Evolutionary conservation across 2,329 filamentous ascomycete genomes (phyloP), one percentile per base, ranked within the genome.

Genomic region (Cercospora beticola): DNA sequence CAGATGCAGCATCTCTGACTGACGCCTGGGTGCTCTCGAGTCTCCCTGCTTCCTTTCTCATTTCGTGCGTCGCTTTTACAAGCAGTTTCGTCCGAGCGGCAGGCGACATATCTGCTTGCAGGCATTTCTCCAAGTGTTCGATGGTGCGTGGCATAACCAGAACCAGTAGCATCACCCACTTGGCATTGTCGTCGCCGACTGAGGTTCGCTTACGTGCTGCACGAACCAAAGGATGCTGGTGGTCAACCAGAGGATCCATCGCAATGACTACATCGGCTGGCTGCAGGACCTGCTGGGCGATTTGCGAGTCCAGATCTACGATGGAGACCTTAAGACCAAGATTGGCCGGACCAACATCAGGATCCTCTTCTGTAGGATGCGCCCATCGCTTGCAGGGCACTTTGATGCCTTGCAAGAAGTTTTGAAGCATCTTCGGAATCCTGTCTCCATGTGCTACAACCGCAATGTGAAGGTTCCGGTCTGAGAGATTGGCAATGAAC

Each of bases 71-170:
- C n/a, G 77, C 78, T 18, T 76, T 78, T 1, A 83, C 61, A 2
- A 82, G 76, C 3, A 80, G 77, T 36, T 79, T 77, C 18, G 81
- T 68, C 5, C 76, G 76, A 6, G 76, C 71, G 7, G 68, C 62
- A 14, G 73, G 67, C 4, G 74, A 68, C 49, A 79, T 56, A 18
- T 66, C 66, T 10, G 71, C n/a, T 5, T 69, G 71, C 5, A 83
- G 66, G 61, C 80, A 82, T 9, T 76, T 77, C 64, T 83, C 79
- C 60, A 83, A 79, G 70, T 85, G 83, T 65, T 83, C 81, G 4
- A 83, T 72, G 0, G 81, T 78, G 43, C 77, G 74, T 1, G 81
- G 80, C 33, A 83, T 78, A 1, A 83, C 79, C 1, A 83, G 72
- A 26, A 79, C 78, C 9, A 83, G 69, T 4, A 83, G 59, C 43